Percentiles rank a stretch among this genome's conserved stretches.
Conservation (phyloP, 192 early-diverging fungal genomes). For the Pilaira anomala region DNA sequence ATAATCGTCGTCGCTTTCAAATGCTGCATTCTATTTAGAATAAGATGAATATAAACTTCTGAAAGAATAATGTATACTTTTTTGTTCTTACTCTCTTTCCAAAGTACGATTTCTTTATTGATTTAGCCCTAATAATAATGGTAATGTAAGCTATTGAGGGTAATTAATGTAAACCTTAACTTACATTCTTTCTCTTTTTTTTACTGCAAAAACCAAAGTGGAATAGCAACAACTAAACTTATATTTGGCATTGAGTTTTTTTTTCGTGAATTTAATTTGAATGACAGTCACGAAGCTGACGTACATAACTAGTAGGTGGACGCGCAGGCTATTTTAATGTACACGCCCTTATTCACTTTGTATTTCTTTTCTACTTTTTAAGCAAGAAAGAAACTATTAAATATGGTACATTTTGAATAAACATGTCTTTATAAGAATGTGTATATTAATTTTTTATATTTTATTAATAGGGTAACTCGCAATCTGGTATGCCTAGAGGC, state of each 20-base stretch:
- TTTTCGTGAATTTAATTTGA: no score
- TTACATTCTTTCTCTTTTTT: no score
- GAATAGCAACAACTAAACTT: no score
- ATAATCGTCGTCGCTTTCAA: constrained; percentile 9
- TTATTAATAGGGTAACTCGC: constrained; percentile 78
- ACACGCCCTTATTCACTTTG: not conserved
- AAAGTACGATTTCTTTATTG: not conserved
- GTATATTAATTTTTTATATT: no score
- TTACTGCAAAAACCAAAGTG: no score
- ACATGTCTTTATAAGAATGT: not conserved
- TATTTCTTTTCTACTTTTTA: not conserved
- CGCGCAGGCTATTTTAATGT: not conserved
- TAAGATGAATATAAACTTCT: not conserved
- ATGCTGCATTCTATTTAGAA: not conserved
- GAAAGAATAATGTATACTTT: not conserved
- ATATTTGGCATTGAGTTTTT: no score
- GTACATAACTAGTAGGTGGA: not conserved
- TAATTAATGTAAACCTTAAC: no score
- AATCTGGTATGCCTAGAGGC: constrained; percentile 72
- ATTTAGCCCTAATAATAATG: constrained; percentile 7
- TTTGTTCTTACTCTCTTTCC: not conserved
- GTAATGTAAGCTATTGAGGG: no score
- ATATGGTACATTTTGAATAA: not conserved
- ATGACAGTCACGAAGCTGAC: not conserved
- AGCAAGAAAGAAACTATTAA: not conserved